Evolutionary conservation across 2,329 filamentous ascomycete species (phyloP).

Genomic region (Trichoderma oligosporum): DNA sequence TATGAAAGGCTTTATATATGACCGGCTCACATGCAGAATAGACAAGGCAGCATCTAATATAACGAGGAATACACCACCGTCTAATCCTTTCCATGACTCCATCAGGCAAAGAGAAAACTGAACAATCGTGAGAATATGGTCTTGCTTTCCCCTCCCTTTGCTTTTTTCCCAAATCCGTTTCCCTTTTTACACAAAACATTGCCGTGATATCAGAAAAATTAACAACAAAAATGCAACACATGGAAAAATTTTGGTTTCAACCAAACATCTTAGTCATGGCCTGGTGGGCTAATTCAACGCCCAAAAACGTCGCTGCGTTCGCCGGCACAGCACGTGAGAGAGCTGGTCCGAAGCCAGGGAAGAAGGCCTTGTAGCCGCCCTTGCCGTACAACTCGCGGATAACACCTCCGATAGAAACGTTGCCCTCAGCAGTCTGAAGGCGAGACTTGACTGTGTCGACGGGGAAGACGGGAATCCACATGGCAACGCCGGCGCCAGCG

Average conservation of each 20-base stretch:
- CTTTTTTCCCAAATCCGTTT: neutral
- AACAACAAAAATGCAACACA: neutral
- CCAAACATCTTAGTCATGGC: constrained; percentile 74
- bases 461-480: constrained; percentile 99
- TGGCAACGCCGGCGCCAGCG: constrained; percentile 86
- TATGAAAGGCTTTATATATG: neutral
- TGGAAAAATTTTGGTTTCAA: neutral
- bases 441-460: constrained; percentile 95
- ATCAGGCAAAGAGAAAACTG: neutral
- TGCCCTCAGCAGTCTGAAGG: constrained; percentile 85
- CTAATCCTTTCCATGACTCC: constrained; percentile 7
- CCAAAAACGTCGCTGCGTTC: constrained; percentile 91
- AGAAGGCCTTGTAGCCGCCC: constrained; percentile 88
- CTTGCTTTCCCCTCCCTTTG: neutral
- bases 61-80: neutral
- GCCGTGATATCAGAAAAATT: constrained; percentile 5
- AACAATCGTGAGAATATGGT: neutral
- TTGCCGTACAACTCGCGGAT: constrained; percentile 76
- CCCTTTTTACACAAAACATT: neutral
- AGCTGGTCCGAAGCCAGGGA: constrained; percentile 92
- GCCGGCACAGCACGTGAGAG: constrained; percentile 90
- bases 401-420: constrained; percentile 74
- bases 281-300: constrained; percentile 79
- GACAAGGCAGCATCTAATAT: neutral
- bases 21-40: neutral